These are phyloP conservation scores for Cyberlindnera meyerae DNA, from an alignment of 805 yeast genomes.

Conservation along the genomic window DNA sequence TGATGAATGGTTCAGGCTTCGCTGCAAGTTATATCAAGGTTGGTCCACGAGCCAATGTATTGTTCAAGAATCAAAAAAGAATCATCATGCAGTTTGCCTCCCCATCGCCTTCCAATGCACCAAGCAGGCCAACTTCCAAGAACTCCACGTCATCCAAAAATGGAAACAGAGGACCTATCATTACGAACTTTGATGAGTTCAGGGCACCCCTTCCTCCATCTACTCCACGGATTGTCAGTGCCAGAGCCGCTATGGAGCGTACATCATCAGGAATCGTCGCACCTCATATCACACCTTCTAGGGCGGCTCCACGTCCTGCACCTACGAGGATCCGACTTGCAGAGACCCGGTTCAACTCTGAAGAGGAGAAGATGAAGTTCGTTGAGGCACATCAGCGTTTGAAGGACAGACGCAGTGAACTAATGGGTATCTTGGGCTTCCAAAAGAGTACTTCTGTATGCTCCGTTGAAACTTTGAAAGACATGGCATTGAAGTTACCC, in stretches of 20 bases:
- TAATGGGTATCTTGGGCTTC: constrained; percentile 38
- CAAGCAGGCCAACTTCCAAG: constrained; percentile 3
- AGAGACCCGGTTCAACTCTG: constrained; percentile 15
- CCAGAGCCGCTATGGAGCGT: constrained; percentile 21
- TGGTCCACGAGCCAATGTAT: constrained; percentile 51
- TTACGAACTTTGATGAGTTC: constrained; percentile 13
- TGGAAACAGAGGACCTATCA: constrained; percentile 2
- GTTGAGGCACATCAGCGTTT: constrained; percentile 26
- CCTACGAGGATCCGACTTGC: constrained; percentile 22
- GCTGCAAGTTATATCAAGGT: constrained; percentile 67
- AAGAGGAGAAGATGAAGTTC: constrained; percentile 19
- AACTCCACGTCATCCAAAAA: no score
- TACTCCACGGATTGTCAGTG: constrained; percentile 22
- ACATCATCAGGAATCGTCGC: constrained; percentile 17
- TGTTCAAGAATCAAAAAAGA: constrained; percentile 40
- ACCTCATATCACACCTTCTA: constrained; percentile 8
- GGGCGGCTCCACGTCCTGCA: constrained; percentile 13
- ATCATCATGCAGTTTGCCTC: constrained; percentile 48
- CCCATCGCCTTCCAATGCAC: constrained; percentile 3
- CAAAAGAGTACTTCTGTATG: constrained; percentile 32
- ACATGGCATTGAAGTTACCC: constrained; percentile 54
- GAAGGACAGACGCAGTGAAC: constrained; percentile 36
- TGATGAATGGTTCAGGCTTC: constrained; percentile 73
- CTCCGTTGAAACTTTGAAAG: constrained; percentile 39
- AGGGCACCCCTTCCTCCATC: constrained; percentile 24